Conservation (phyloP, 495 filamentous ascomycete genomes). For the Neurospora sp. region DNA sequence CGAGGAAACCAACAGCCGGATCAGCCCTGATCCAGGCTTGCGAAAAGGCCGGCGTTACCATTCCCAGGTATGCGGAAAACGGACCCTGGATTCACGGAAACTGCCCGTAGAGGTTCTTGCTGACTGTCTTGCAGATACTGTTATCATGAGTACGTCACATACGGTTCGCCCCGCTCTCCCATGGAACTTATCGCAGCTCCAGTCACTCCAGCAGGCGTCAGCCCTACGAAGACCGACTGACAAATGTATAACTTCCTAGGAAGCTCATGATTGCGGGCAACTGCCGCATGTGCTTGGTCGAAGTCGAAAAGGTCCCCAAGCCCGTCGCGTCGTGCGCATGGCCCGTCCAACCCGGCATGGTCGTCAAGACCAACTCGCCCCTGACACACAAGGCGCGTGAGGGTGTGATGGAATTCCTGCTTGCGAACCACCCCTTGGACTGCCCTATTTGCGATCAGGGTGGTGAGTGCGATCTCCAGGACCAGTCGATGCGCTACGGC, state of each 20-base stretch:
- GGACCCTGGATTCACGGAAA: not conserved
- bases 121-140: conserved; percentile 67
- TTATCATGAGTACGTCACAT: conserved; percentile 75
- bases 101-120: conserved; percentile 12
- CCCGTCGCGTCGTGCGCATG: conserved; percentile 97
- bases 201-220: conserved; percentile 4
- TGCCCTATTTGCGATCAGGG: conserved; percentile 98
- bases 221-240: conserved; percentile 7
- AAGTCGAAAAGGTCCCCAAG: conserved; percentile 92
- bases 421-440: conserved; percentile 95
- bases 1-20: conserved; percentile 45
- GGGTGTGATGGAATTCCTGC: conserved; percentile 96
- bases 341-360: conserved; percentile 97
- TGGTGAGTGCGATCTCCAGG: conserved; percentile 96
- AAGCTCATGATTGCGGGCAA: conserved; percentile 99
- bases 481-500: conserved; percentile 98
- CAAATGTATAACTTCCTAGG: conserved; percentile 37
- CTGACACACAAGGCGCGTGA: conserved; percentile 94
- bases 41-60: conserved; percentile 88
- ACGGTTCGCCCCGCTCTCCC: conserved; percentile 6
- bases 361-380: conserved; percentile 95
- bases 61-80: conserved; percentile 56
- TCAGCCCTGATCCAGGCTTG: conserved; percentile 97
- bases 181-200: not conserved
- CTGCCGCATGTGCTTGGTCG: conserved; percentile 98